Percentiles rank a stretch among this genome's conserved stretches.
Conservation (phyloP, 352 stramenopile genomes). For the Halophytophthora batemanensis region DNA sequence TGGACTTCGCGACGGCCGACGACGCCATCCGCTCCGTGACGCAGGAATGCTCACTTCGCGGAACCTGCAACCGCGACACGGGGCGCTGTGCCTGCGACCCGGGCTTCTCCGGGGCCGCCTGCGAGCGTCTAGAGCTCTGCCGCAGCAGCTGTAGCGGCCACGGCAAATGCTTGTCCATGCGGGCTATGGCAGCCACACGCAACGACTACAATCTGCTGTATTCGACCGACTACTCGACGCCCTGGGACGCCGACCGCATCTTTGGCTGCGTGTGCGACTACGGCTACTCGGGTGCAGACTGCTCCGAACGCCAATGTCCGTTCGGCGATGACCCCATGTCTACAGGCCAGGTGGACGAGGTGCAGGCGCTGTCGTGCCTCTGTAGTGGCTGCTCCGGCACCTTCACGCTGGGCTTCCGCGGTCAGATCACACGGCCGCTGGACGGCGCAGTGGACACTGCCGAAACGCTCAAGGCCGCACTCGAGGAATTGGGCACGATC, state of each 20-base stretch:
- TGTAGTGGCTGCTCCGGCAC: slow-evolving; percentile 53
- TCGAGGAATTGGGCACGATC: slow-evolving; percentile 54
- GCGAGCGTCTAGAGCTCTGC: slow-evolving; percentile 64
- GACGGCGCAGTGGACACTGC: slow-evolving; percentile 39
- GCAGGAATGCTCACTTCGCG: slow-evolving; percentile 70
- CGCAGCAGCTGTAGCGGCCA: slow-evolving; percentile 86
- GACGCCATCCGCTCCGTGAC: slow-evolving; percentile 41
- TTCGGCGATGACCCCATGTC: slow-evolving; percentile 86
- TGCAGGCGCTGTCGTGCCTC: slow-evolving; percentile 74
- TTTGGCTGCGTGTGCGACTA: slow-evolving; percentile 87
- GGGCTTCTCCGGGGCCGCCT: slow-evolving; percentile 68
- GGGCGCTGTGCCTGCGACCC: slow-evolving; percentile 80
- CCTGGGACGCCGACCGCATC: slow-evolving; percentile 86
- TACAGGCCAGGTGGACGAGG: slow-evolving; percentile 65
- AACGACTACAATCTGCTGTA: slow-evolving; percentile 71
- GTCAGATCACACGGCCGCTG: slow-evolving; percentile 44
- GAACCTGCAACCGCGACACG: slow-evolving; percentile 67
- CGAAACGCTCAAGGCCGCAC: slow-evolving; percentile 38
- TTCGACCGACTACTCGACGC: slow-evolving; percentile 45
- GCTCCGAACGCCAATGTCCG: slow-evolving; percentile 78
- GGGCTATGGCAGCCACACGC: slow-evolving; percentile 32
- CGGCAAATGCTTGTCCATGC: slow-evolving; percentile 85
- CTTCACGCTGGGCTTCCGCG: slow-evolving; percentile 64
- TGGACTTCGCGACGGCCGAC: slow-evolving; percentile 39
- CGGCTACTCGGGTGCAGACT: slow-evolving; percentile 87